A percentile compares a stretch with the other conserved stretches of the same genome.
These are phyloP conservation scores for Microsporum canis DNA, from an alignment of 2,329 filamentous ascomycete genomes.

Conservation along the genomic window DNA sequence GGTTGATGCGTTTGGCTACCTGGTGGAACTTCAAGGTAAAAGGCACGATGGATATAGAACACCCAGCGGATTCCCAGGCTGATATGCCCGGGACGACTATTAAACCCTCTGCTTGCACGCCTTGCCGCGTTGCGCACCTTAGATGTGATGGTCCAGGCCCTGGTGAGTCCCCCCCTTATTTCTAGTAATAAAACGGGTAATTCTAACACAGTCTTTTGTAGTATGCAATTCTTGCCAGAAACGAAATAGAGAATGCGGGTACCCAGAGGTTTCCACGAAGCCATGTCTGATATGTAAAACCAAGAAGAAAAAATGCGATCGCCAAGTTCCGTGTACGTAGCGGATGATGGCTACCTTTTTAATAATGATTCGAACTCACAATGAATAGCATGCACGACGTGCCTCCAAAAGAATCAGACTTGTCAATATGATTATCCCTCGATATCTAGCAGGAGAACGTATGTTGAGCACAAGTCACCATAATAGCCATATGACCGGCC, in stretches of 20 bases:
- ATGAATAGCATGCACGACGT: conserved; percentile 5
- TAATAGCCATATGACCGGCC: background rate
- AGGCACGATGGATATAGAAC: background rate
- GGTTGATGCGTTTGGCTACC: background rate
- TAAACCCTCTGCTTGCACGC: background rate
- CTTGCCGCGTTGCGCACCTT: background rate
- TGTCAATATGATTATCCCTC: background rate
- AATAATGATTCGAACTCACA: background rate
- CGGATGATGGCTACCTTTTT: background rate
- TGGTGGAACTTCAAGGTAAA: background rate
- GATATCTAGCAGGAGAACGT: background rate
- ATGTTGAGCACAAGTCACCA: background rate
- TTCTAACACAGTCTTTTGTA: background rate
- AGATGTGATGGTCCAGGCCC: background rate
- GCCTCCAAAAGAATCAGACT: background rate
- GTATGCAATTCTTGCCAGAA: background rate
- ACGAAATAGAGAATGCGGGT: background rate
- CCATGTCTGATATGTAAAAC: conserved; percentile 7
- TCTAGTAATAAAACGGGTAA: background rate
- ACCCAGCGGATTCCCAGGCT: background rate
- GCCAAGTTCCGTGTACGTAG: conserved; percentile 7
- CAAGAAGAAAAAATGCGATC: conserved; percentile 12
- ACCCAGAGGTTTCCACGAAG: background rate
- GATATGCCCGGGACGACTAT: background rate
- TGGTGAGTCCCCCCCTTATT: background rate